These are phyloP conservation scores for Russula emetica DNA, from an alignment of 768 basidiomycete genomes.

Conservation along the genomic window DNA sequence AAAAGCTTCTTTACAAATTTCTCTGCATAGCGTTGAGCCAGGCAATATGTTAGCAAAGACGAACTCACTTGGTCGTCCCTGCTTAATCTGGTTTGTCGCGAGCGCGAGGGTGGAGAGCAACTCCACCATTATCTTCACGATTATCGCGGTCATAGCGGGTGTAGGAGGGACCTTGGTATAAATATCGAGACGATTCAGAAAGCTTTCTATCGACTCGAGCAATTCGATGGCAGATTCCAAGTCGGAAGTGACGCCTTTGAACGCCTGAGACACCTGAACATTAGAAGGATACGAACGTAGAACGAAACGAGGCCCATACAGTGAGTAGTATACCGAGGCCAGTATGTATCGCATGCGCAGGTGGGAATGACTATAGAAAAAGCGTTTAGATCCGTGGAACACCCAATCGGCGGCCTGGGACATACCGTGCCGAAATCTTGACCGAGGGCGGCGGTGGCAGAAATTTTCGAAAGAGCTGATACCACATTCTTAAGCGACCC, in stretches of 20 bases:
- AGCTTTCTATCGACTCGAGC: background rate
- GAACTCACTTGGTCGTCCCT: background rate
- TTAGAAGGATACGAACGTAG: background rate
- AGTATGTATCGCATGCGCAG: background rate
- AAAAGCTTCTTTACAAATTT: background rate
- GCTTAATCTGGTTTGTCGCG: background rate
- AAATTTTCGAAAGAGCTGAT: background rate
- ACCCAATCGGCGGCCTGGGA: background rate
- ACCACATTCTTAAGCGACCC: background rate
- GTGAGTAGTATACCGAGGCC: background rate
- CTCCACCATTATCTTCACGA: conserved; percentile 8
- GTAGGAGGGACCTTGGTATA: background rate
- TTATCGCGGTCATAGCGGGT: background rate
- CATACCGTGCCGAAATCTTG: background rate
- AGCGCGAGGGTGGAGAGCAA: background rate
- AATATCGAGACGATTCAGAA: background rate
- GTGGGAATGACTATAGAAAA: background rate
- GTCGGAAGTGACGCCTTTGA: background rate
- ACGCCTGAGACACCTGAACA: background rate
- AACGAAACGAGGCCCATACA: background rate
- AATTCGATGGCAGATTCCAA: background rate
- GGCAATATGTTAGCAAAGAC: background rate
- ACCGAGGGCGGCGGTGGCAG: background rate
- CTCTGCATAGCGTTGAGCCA: background rate
- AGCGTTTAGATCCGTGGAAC: conserved; percentile 30